Percentiles rank a stretch among this genome's conserved stretches.
Conservation (phyloP, 177 flowering plant species). For the Vitis hybrid region DNA sequence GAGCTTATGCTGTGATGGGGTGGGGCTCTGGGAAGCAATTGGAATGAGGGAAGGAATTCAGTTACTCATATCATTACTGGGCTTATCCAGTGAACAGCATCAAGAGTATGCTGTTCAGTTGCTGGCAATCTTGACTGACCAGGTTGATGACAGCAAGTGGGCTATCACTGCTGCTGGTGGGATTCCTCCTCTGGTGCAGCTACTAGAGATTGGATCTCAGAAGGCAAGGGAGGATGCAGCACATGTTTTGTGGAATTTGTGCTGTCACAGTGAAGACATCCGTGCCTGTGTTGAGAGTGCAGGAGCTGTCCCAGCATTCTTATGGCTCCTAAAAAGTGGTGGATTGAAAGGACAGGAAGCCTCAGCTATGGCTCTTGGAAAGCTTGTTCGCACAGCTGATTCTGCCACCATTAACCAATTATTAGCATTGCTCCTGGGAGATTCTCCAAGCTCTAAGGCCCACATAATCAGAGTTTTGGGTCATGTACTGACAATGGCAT, state of each 20-base stretch:
- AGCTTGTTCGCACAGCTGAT: conserved; percentile 73
- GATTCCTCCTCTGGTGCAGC: conserved; percentile 86
- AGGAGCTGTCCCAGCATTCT: conserved; percentile 69
- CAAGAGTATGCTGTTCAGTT: conserved; percentile 80
- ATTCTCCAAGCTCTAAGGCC: conserved; percentile 61
- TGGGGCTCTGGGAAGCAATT: conserved; percentile 76
- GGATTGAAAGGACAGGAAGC: conserved; percentile 77
- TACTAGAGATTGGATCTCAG: conserved; percentile 74
- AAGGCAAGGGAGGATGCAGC: conserved; percentile 82
- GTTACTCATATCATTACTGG: conserved; percentile 72
- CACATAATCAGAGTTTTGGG: conserved; percentile 70
- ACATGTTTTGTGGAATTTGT: conserved; percentile 65
- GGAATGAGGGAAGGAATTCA: conserved; percentile 84
- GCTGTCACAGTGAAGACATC: conserved; percentile 89
- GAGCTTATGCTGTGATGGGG: conserved; percentile 56
- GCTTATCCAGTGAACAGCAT: conserved; percentile 85
- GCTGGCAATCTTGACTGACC: conserved; percentile 69
- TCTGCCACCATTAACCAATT: conserved; percentile 79
- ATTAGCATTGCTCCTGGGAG: conserved; percentile 73
- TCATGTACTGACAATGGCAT: conserved; percentile 76
- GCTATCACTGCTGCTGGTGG: conserved; percentile 98
- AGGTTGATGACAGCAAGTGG: conserved; percentile 95
- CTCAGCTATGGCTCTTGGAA: conserved; percentile 68
- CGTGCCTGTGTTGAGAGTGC: conserved; percentile 95
- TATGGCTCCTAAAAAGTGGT: conserved; percentile 82